Base-by-base conservation (phyloP, 805 yeast species). In the Ogataea sp. region DNA sequence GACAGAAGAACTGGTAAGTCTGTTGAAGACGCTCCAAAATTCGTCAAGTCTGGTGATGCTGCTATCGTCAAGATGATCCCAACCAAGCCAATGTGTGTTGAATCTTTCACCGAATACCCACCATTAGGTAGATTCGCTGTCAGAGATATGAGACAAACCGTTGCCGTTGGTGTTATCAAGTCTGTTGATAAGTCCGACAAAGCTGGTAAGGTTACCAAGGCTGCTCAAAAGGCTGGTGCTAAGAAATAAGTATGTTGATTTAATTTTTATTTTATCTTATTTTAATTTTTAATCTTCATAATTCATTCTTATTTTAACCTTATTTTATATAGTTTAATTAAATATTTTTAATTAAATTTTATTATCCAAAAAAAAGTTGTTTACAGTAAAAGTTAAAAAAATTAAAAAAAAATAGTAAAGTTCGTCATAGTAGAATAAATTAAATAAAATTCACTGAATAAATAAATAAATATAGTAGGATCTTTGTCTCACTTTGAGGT, bases 121-220 rank as follows among this genome's bases (percentile, higher is more conserved):
- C 96, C 94, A 73, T 72, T 90, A 70, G 93, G 96, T 73, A 88
- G 97, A 82, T 76, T 90, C 73, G 90, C 90, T 68, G 96, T 88
- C 80, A 89, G 97, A 84, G 97, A 88, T 76, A 88, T 88, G 97
- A 85, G 97, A 84, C 96, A 88, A 77, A 89, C 97, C 61, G 97
- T 89, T 63, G 97, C 97, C 68, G 97, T 89, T 68, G 97, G 97
- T 85, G 96, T 89, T 67, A 84, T 90, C 84, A 90, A 90, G 81
- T 71, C 87, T 52, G 95, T 87, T 60, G 94, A 76, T 64, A 87
- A 87, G 83, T 35, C 37, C 32, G 82, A 78, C 72, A 73, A 71
- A 71, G 85, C 87, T 64, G 89, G 87, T 73, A 85, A 86, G 87
- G 93, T 85, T 62, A 85, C 95, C 88, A 86, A 86, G 87, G 86